Percentiles rank a stretch among this genome's conserved stretches.
Conservation (phyloP, 768 basidiomycete genomes). For the Cystobasidium onofrii region DNA sequence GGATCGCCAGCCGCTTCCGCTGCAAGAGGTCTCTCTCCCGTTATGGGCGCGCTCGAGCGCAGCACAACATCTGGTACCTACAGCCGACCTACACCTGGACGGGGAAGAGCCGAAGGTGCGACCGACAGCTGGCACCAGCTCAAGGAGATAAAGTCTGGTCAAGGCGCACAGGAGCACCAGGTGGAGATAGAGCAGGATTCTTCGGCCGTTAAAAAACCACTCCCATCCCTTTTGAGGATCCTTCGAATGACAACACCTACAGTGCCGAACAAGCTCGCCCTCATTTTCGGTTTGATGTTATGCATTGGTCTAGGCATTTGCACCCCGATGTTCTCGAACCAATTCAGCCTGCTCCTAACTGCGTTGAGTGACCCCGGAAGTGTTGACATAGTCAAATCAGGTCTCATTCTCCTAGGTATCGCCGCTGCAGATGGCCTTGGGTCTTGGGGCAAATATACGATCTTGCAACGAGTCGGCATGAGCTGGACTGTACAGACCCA, state of each 20-base stretch:
- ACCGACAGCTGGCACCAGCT: constrained; percentile 40
- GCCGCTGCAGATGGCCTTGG: constrained; percentile 69
- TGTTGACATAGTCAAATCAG: constrained; percentile 43
- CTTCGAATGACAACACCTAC: constrained; percentile 42
- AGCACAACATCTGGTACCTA: constrained; percentile 15
- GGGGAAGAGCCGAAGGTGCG: background rate
- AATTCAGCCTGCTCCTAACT: constrained; percentile 66
- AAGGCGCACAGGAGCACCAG: constrained; percentile 47
- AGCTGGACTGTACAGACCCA: constrained; percentile 67
- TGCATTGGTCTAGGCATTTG: constrained; percentile 68
- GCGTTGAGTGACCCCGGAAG: constrained; percentile 45
- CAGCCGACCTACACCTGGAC: constrained; percentile 16
- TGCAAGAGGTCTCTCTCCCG: background rate
- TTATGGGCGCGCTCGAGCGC: constrained; percentile 33
- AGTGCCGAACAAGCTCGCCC: constrained; percentile 63
- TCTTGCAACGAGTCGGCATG: constrained; percentile 68
- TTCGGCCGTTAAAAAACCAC: constrained; percentile 43
- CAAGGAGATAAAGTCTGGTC: background rate
- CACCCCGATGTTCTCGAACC: constrained; percentile 85
- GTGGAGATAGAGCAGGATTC: constrained; percentile 44
- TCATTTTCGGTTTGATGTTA: constrained; percentile 62
- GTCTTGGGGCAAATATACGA: constrained; percentile 65
- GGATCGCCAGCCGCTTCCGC: background rate
- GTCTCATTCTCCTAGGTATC: constrained; percentile 53
- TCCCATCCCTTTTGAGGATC: constrained; percentile 28